Percentiles rank a stretch among this genome's conserved stretches.
Conservation (phyloP, 106 monocot genomes). For the Triglochin maritima region DNA sequence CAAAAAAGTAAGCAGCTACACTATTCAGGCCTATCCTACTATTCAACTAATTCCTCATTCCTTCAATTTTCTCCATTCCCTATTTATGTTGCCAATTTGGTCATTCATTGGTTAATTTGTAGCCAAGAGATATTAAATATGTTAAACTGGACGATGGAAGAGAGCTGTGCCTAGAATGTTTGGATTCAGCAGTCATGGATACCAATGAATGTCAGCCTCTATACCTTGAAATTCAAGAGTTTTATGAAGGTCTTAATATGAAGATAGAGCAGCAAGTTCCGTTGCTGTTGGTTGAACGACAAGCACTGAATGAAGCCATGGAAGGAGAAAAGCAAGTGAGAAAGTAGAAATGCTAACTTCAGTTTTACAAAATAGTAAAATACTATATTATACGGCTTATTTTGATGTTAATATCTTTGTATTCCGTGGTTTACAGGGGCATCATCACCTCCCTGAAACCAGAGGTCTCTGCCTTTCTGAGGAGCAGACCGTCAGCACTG, state of each 20-base stretch:
- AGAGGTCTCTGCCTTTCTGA: constrained; percentile 96
- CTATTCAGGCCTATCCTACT: too few species aligned
- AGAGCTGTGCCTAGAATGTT: constrained; percentile 83
- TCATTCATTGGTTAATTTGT: background rate
- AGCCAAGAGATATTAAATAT: constrained; percentile 62
- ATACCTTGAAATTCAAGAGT: constrained; percentile 75
- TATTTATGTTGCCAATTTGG: too few species aligned
- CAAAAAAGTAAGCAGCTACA: too few species aligned
- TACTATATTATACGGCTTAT: constrained; percentile 4
- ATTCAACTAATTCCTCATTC: too few species aligned
- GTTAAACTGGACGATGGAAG: constrained; percentile 74
- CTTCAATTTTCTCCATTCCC: too few species aligned
- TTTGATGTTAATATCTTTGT: background rate
- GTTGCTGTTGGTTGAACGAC: constrained; percentile 75
- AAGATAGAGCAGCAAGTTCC: constrained; percentile 82
- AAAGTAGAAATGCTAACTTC: background rate
- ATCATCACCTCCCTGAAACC: constrained; percentile 83
- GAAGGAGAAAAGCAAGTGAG: constrained; percentile 88
- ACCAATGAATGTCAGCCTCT: constrained; percentile 81
- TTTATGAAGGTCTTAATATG: constrained; percentile 94
- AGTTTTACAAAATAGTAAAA: background rate
- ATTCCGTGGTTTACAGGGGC: constrained; percentile 29
- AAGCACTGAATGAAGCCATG: constrained; percentile 87
- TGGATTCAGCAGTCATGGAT: constrained; percentile 88
- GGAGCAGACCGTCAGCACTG: constrained; percentile 86